phyloP scores from a whole-genome alignment of 495 filamentous ascomycete genomes.

The Aspergillus diversus region DNA sequence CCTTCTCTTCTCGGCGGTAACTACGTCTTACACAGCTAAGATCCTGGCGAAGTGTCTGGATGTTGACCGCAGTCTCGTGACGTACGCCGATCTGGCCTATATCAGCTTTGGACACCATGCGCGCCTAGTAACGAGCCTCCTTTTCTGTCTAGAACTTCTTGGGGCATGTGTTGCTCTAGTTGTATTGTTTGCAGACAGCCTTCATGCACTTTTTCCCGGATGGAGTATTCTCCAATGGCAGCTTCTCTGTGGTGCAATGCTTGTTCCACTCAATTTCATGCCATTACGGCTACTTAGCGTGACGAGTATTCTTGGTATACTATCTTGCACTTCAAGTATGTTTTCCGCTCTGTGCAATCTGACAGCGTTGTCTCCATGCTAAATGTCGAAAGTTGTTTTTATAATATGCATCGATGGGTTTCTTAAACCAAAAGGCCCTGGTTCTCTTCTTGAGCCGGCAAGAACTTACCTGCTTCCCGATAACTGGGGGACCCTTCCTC shows the following conservation, averaged over 20 bases:
- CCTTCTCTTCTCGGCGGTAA: constrained; percentile 69
- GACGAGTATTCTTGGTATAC: constrained; percentile 86
- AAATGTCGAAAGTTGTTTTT: constrained; percentile 63
- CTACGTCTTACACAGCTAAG: constrained; percentile 85
- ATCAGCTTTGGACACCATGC: constrained; percentile 87
- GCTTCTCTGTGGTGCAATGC: constrained; percentile 76
- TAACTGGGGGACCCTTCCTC: constrained; percentile 87
- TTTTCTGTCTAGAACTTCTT: constrained; percentile 88
- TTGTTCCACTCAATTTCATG: constrained; percentile 84
- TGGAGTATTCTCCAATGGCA: constrained; percentile 80
- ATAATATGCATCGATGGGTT: constrained; percentile 85
- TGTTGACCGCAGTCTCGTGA: constrained; percentile 75
- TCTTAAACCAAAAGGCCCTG: constrained; percentile 76
- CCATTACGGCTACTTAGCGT: constrained; percentile 85
- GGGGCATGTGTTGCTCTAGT: constrained; percentile 90
- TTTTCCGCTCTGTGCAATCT: constrained; percentile 21
- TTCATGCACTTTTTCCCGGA: constrained; percentile 77
- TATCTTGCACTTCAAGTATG: constrained; percentile 85
- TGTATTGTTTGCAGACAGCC: constrained; percentile 90
- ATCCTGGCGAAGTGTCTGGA: constrained; percentile 89
- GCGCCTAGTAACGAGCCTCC: constrained; percentile 75
- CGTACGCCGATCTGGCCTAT: constrained; percentile 93
- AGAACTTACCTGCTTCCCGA: constrained; percentile 72
- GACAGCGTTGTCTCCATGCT: constrained; percentile 8
- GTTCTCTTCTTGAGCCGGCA: constrained; percentile 84